A percentile compares a stretch with the other conserved stretches of the same genome.
phyloP scores from a whole-genome alignment of 2,329 filamentous ascomycete genomes.

The Lachnum nothofagi region DNA sequence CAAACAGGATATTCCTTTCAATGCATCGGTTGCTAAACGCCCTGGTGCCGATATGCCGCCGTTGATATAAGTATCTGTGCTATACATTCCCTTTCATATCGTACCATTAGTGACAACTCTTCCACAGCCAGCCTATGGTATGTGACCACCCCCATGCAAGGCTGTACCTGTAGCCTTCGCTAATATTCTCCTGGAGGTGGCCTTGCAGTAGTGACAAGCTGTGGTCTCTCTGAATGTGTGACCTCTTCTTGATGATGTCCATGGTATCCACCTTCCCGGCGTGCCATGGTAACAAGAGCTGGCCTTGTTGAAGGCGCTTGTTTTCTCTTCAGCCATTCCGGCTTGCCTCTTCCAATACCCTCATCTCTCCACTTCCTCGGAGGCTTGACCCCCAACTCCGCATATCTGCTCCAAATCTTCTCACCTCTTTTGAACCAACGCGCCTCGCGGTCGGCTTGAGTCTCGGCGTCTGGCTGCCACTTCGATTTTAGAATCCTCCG shows the following conservation, averaged over 20 bases:
- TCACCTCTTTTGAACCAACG: constrained; percentile 59
- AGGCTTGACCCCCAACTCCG: constrained; percentile 57
- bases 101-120: no score
- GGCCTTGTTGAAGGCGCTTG: constrained; percentile 5
- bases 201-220: constrained; percentile 6
- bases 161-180: constrained; percentile 1
- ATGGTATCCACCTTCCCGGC: constrained; percentile 8
- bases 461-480: constrained; percentile 57
- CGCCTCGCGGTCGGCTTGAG: constrained; percentile 52
- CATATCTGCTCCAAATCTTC: constrained; percentile 54
- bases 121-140: no score
- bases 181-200: not conserved
- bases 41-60: not conserved
- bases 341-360: constrained; percentile 31
- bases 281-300: constrained; percentile 21
- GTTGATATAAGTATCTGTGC: not conserved
- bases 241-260: not conserved
- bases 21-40: not conserved
- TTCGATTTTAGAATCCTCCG: constrained; percentile 79
- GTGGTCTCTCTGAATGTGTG: constrained; percentile 1
- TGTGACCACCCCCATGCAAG: constrained; percentile 1
- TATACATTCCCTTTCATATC: no score
- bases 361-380: constrained; percentile 52
- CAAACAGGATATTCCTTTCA: not conserved
- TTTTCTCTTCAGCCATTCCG: constrained; percentile 17